phyloP scores from a whole-genome alignment of 2,329 filamentous ascomycete genomes.

The Xylariaceae sp. region DNA sequence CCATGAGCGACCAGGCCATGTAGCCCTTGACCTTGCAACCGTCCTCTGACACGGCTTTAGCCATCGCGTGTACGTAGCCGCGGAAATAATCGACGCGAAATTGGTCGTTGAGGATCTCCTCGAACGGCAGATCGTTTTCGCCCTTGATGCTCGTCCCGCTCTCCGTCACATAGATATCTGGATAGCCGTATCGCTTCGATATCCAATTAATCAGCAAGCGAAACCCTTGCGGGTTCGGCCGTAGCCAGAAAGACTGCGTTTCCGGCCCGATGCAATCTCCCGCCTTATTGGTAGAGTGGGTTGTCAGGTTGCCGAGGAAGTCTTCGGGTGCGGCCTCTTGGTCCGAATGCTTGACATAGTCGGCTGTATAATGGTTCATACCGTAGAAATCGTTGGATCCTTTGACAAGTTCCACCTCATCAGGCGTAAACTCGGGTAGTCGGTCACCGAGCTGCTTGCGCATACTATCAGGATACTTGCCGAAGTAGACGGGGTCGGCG shows the following conservation, averaged over 20 bases:
- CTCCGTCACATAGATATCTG: slow-evolving; percentile 83
- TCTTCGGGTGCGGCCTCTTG: slow-evolving; percentile 60
- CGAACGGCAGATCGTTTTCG: slow-evolving; percentile 69
- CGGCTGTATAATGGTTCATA: slow-evolving; percentile 91
- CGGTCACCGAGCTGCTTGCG: slow-evolving; percentile 73
- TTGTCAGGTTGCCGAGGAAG: slow-evolving; percentile 71
- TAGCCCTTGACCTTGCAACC: slow-evolving; percentile 77
- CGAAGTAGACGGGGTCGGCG: slow-evolving; percentile 80
- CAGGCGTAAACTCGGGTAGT: slow-evolving; percentile 68
- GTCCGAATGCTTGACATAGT: slow-evolving; percentile 74
- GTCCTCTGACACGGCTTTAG: slow-evolving; percentile 64
- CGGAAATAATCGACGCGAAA: slow-evolving; percentile 78
- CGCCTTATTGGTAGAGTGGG: slow-evolving; percentile 64
- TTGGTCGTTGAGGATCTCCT: slow-evolving; percentile 73
- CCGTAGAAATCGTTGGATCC: slow-evolving; percentile 93
- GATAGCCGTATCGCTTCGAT: slow-evolving; percentile 68
- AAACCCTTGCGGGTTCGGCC: slow-evolving; percentile 72
- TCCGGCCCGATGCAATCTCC: slow-evolving; percentile 74
- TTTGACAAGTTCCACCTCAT: slow-evolving; percentile 69
- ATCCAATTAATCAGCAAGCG: slow-evolving; percentile 73
- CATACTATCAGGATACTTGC: slow-evolving; percentile 82
- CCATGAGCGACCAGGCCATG: slow-evolving; percentile 83
- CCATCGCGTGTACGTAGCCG: slow-evolving; percentile 73
- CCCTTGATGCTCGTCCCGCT: slow-evolving; percentile 82
- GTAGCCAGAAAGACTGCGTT: slow-evolving; percentile 78